Evolutionary conservation across 257 asterid species (phyloP).

Genomic region (Schizonepeta tenuifolia): DNA sequence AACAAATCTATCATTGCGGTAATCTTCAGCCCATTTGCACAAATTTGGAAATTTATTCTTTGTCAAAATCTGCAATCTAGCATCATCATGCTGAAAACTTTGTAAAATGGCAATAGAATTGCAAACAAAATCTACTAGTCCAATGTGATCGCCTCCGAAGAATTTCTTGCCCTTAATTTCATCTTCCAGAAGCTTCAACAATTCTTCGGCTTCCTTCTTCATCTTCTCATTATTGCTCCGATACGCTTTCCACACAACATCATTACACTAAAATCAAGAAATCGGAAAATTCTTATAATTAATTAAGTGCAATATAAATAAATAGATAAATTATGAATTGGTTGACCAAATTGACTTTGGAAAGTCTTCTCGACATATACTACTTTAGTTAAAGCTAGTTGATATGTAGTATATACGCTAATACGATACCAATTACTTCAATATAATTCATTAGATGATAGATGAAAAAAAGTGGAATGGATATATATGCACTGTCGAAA

Average conservation of each 20-base stretch:
- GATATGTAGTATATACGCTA: too few species aligned
- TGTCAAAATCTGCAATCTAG: conserved; percentile 41
- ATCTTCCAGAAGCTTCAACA: conserved; percentile 38
- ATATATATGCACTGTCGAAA: too few species aligned
- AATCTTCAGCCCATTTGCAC: conserved; percentile 34
- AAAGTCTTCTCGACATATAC: too few species aligned
- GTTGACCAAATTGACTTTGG: too few species aligned
- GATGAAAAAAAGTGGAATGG: too few species aligned
- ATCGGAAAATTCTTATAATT: too few species aligned
- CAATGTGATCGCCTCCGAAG: conserved; percentile 60
- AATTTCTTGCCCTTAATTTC: conserved; percentile 52
- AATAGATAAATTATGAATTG: too few species aligned
- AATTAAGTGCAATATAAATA: too few species aligned
- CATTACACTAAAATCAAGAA: neutral
- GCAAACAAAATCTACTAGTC: conserved; percentile 45
- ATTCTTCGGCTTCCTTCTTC: conserved; percentile 48
- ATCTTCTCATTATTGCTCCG: conserved; percentile 47
- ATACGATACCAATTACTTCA: too few species aligned
- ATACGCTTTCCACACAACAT: conserved; percentile 29
- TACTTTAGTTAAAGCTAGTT: too few species aligned
- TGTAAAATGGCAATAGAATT: conserved; percentile 37
- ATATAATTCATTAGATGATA: too few species aligned
- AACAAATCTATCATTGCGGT: neutral
- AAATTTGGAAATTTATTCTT: conserved; percentile 48
- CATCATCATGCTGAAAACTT: conserved; percentile 27